Base-by-base conservation (phyloP, 2,329 filamentous ascomycete species). In the Coniochaeta sp. region DNA sequence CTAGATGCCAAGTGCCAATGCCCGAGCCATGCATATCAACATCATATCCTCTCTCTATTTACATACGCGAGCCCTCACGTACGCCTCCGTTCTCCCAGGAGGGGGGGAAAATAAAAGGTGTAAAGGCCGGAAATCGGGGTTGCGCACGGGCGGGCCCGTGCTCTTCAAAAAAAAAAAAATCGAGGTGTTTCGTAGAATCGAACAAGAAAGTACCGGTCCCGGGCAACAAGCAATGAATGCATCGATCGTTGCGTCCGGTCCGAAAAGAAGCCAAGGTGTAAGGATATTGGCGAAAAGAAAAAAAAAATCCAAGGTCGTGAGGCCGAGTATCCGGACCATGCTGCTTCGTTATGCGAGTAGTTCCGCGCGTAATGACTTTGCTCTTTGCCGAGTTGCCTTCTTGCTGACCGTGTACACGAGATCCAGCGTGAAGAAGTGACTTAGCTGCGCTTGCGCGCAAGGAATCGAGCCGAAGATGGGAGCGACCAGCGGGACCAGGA, bases 341-440 rank as follows among this genome's bases (percentile, higher is more conserved):
- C n/a, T 24, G 24, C 19, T 28, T 60, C 56, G 24, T 66, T 59
- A 66, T 63, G 63, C 60, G 44, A 65, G 55, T 57, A 58, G 60
- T 50, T 64, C 63, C 55, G 60, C 59, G 12, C 24, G 4, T 32
- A 55, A n/a, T 16, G 52, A 55, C 19, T 22, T 79, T 34, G 76
- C 73, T 64, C 79, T 73, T 70, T 81, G 77, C 60, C 82, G 74
- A 2, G 79, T 82, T 66, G 85, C 81, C 70, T 90, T 91, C 72
- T 86, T 85, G 75, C 86, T 89, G 67, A 91, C 88, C 0, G 85
- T 82, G 72, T 91, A 91, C 12, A 88, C 85, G 65, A 91, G 70
- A 60, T 88, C 79, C 36, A 87, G 75, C 0, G 85, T 89, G 81
- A 86, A 90, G 68, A 90, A 84, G 69, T 91, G 88, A 68, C 80